Conservation (phyloP, 805 yeast species). For the Candida silvicultrix region DNA sequence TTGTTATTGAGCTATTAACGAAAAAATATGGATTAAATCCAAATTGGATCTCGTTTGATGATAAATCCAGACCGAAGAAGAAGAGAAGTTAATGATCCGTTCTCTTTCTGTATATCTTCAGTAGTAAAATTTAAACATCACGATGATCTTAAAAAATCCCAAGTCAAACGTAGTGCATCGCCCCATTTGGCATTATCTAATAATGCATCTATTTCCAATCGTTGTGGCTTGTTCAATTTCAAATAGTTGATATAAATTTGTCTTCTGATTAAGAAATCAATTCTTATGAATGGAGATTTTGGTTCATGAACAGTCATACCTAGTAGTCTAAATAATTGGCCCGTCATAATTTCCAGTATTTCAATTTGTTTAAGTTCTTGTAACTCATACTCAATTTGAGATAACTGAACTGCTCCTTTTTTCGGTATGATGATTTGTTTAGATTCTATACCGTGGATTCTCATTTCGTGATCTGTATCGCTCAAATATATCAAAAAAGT, state of each 20-base stretch:
- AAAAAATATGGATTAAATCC: constrained; percentile 56
- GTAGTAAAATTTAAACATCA: background rate
- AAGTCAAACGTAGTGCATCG: constrained; percentile 3
- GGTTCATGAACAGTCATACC: constrained; percentile 7
- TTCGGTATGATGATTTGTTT: background rate
- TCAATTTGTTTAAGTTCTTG: constrained; percentile 9
- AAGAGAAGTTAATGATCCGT: constrained; percentile 22
- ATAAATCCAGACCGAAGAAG: constrained; percentile 52
- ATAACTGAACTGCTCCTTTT: background rate
- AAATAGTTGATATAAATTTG: constrained; percentile 8
- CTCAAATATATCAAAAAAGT: background rate
- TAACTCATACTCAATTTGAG: background rate
- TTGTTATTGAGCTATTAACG: constrained; percentile 50
- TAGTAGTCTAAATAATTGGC: constrained; percentile 5
- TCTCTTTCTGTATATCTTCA: background rate
- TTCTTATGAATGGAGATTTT: constrained; percentile 9
- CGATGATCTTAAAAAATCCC: background rate
- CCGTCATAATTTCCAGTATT: constrained; percentile 6
- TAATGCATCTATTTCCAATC: background rate
- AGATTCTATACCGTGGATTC: background rate
- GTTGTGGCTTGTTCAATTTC: background rate
- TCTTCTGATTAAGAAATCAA: constrained; percentile 10
- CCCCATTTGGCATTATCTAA: background rate
- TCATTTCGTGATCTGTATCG: background rate
- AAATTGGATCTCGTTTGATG: constrained; percentile 59